phyloP scores from a whole-genome alignment of 2,329 filamentous ascomycete species.

The Ophiosphaerella herpotricha region DNA sequence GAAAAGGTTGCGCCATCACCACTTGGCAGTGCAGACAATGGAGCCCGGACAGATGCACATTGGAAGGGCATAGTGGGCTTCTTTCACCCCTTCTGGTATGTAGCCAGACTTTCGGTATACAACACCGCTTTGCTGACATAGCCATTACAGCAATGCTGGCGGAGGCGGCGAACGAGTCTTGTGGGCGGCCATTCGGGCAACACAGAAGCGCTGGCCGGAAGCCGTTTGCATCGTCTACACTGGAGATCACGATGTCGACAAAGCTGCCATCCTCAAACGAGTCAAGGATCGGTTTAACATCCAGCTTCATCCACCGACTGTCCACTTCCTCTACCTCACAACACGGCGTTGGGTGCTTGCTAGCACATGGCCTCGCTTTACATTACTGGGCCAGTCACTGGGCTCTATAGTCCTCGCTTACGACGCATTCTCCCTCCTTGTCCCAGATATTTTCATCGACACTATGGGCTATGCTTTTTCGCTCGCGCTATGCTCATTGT shows the following conservation, averaged over 20 bases:
- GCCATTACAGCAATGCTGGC: conserved; percentile 79
- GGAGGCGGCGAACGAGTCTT: conserved; percentile 94
- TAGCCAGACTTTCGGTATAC: conserved; percentile 2
- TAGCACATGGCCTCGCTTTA: conserved; percentile 88
- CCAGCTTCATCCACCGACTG: conserved; percentile 76
- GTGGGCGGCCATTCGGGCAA: conserved; percentile 92
- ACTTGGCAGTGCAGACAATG: conserved; percentile 52
- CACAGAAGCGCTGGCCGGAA: conserved; percentile 84
- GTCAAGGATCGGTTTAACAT: conserved; percentile 92
- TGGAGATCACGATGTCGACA: conserved; percentile 87
- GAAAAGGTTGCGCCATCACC: conserved; percentile 66
- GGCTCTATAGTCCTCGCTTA: conserved; percentile 86
- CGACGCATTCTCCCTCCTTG: conserved; percentile 89
- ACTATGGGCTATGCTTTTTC: conserved; percentile 98
- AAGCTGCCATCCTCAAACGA: conserved; percentile 74
- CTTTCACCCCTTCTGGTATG: conserved; percentile 95
- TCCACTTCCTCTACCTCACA: conserved; percentile 88
- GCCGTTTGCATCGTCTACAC: conserved; percentile 94
- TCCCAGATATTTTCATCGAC: conserved; percentile 92
- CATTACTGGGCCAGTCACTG: conserved; percentile 88
- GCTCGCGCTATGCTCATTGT: conserved; percentile 76
- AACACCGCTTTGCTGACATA: conserved; percentile 16
- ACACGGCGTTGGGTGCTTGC: conserved; percentile 85
- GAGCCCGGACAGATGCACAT: conserved; percentile 56
- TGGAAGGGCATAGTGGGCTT: conserved; percentile 92